Conservation (phyloP, 2,329 filamentous ascomycete genomes). For the Exserohilum turcica region DNA sequence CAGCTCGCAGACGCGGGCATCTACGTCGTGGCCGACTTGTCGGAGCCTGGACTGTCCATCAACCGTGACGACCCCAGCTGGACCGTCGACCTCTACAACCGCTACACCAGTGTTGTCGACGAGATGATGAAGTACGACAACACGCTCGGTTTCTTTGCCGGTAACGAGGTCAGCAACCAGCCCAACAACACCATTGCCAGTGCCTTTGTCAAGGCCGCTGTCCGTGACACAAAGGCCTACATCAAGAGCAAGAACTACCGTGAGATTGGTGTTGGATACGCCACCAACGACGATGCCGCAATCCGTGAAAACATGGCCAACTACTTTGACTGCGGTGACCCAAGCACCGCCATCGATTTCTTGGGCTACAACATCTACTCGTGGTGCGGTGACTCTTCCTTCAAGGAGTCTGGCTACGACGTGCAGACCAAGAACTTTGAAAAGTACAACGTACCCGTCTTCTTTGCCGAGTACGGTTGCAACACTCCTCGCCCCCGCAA, state of each 20-base stretch:
- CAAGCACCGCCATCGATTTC: slow-evolving; percentile 78
- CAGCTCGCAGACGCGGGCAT: slow-evolving; percentile 83
- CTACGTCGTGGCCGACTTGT: slow-evolving; percentile 92
- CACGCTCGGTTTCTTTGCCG: slow-evolving; percentile 95
- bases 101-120: slow-evolving; percentile 86
- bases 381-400: slow-evolving; percentile 90
- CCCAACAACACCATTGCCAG: slow-evolving; percentile 87
- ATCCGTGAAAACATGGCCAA: slow-evolving; percentile 82
- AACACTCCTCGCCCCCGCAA: slow-evolving; percentile 73
- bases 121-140: slow-evolving; percentile 82
- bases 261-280: slow-evolving; percentile 87
- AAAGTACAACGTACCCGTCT: slow-evolving; percentile 89
- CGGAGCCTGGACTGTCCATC: slow-evolving; percentile 81
- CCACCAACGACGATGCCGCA: slow-evolving; percentile 86
- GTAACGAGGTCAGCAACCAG: slow-evolving; percentile 94
- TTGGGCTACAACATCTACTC: slow-evolving; percentile 99
- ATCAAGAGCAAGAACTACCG: slow-evolving; percentile 81
- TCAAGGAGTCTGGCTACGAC: slow-evolving; percentile 76
- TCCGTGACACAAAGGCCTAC: slow-evolving; percentile 94
- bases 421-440: slow-evolving; percentile 84
- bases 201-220: slow-evolving; percentile 95
- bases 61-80: slow-evolving; percentile 79
- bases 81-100: slow-evolving; percentile 76
- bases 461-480: slow-evolving; percentile 99
- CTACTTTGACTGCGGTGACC: slow-evolving; percentile 89